Evolutionary conservation across 2,329 filamentous ascomycete genomes (phyloP).

Genomic region (Aspergillus piperis): DNA sequence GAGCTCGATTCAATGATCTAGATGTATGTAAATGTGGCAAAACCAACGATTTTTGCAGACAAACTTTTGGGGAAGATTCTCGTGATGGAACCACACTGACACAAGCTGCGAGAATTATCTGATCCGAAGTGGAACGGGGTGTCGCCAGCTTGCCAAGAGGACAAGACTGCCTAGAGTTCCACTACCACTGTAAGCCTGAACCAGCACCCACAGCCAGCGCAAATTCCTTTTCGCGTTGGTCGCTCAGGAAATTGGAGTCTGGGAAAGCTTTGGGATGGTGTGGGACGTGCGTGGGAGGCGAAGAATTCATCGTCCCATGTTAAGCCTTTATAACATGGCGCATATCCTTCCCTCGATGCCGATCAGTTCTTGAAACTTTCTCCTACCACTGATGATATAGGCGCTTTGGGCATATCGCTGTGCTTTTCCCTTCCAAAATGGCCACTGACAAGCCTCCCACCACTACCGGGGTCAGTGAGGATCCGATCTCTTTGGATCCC

Average conservation of each 20-base stretch:
- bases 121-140: not conserved
- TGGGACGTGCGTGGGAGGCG: not conserved
- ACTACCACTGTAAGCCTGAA: not conserved
- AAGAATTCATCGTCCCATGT: not conserved
- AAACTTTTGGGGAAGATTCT: not conserved
- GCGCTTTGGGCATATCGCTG: not conserved
- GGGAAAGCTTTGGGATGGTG: not conserved
- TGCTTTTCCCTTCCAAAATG: not conserved
- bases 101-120: not conserved
- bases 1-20: not conserved
- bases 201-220: not conserved
- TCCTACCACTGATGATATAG: not conserved
- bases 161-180: not conserved
- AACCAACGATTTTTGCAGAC: not conserved
- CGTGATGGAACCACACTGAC: not conserved
- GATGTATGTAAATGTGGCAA: not conserved
- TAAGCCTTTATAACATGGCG: not conserved
- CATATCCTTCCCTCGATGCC: not conserved
- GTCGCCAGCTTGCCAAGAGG: not conserved
- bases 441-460: not conserved
- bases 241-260: not conserved
- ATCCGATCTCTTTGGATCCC: not conserved
- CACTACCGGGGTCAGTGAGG: not conserved
- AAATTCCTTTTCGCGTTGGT: not conserved
- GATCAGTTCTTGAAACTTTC: not conserved